phyloP scores from a whole-genome alignment of 108 stramenopile genomes.

The Pseudonitzschia multiseries region DNA sequence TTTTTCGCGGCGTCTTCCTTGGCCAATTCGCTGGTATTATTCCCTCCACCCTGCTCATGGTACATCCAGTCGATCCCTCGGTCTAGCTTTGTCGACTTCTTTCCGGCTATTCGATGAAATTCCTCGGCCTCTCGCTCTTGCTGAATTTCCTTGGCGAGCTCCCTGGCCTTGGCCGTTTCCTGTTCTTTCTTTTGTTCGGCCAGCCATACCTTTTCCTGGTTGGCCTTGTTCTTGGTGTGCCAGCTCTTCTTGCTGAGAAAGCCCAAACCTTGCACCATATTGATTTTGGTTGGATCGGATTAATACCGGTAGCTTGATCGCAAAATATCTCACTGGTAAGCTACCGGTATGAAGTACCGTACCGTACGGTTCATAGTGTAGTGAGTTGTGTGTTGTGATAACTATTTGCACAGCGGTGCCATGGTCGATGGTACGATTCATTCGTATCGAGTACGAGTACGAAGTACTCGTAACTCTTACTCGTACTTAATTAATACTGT shows the following conservation, averaged over 20 bases:
- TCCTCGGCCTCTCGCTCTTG: slow-evolving; percentile 92
- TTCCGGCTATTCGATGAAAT: slow-evolving; percentile 75
- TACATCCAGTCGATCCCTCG: slow-evolving; percentile 96
- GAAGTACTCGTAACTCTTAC: too few relatives aligned
- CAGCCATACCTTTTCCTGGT: slow-evolving; percentile 95
- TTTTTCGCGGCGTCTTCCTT: slow-evolving; percentile 67
- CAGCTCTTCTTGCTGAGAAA: slow-evolving; percentile 95
- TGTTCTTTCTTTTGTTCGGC: slow-evolving; percentile 88
- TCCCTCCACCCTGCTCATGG: slow-evolving; percentile 41
- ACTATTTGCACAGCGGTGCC: too few relatives aligned
- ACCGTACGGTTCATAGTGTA: too few relatives aligned
- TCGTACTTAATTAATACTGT: too few relatives aligned
- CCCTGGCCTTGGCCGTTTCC: slow-evolving; percentile 76
- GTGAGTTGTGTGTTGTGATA: too few relatives aligned
- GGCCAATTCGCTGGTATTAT: slow-evolving; percentile 21
- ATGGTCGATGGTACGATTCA: too few relatives aligned
- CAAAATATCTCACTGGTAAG: too few relatives aligned
- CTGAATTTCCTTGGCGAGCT: slow-evolving; percentile 88
- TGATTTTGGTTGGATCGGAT: neutral
- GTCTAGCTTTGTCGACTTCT: slow-evolving; percentile 48
- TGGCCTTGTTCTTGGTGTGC: slow-evolving; percentile 90
- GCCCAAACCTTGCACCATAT: slow-evolving; percentile 81
- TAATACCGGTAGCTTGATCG: neutral
- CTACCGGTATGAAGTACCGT: too few relatives aligned
- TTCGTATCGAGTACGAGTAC: too few relatives aligned